phyloP scores from a whole-genome alignment of 2,329 filamentous ascomycete genomes.

The Graphilbum sp. region DNA sequence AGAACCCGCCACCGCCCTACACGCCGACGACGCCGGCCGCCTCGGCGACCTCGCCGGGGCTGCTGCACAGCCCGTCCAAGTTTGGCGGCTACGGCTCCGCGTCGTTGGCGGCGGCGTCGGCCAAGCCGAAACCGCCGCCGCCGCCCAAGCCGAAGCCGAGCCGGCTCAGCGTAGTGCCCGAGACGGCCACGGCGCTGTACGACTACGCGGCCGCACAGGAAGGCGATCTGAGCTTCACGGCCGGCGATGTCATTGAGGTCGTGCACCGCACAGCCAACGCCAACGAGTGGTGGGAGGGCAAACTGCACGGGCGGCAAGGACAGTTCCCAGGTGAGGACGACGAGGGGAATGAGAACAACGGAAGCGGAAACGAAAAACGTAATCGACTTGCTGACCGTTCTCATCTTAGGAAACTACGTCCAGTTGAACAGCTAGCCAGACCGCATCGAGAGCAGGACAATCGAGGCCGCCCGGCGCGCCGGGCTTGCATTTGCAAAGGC shows the following conservation, averaged over 20 bases:
- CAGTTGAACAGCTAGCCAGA: constrained; percentile 18
- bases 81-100: constrained; percentile 13
- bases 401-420: constrained; percentile 24
- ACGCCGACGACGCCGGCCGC: too few species aligned
- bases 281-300: constrained; percentile 96
- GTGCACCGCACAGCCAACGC: constrained; percentile 67
- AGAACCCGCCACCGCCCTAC: constrained; percentile 58
- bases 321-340: constrained; percentile 74
- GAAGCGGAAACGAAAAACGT: background rate
- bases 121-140: constrained; percentile 51
- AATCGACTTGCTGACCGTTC: background rate
- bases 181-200: constrained; percentile 81
- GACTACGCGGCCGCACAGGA: constrained; percentile 94
- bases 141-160: constrained; percentile 68
- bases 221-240: constrained; percentile 78
- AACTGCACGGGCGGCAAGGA: constrained; percentile 60
- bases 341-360: background rate
- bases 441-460: background rate
- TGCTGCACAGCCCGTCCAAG: background rate
- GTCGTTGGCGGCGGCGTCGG: constrained; percentile 31
- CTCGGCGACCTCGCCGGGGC: constrained; percentile 10
- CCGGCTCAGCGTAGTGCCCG: constrained; percentile 45
- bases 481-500: background rate
- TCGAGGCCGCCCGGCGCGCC: too few species aligned
- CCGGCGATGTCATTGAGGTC: constrained; percentile 85